Evolutionary conservation across 768 basidiomycete genomes (phyloP), one percentile per base, ranked within the genome.

Genomic region (Epithele typhae): DNA sequence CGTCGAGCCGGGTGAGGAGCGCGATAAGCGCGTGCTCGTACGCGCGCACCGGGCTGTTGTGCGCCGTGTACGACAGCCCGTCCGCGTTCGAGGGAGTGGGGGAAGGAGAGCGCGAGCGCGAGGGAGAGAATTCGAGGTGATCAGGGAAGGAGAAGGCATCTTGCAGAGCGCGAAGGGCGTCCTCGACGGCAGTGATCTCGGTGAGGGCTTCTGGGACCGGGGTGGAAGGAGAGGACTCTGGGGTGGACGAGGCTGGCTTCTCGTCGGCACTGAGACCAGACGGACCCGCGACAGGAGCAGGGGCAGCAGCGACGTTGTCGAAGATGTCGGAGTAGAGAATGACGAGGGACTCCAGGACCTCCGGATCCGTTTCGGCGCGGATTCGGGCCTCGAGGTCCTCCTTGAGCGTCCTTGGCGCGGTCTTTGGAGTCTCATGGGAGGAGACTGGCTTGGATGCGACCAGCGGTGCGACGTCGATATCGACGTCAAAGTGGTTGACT

Each of bases 21-120:
- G 70, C 64, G 41, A 71, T 71, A n/a, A 87, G 64, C 17, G 75
- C 72, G 53, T 85, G 74, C 53, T 82, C 77, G 63, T 84, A 81
- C 51, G 70, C 74, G 45, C 79, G 79, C 32, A 87, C 65, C 0
- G 79, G 74, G 22, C 77, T 74, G 60, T 87, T 88, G 38, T 60
- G 64, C 9, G 76, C 55, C 22, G 77, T 79, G 68, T 76, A 86
- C 4, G 77, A 69, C 9, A 89, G 74, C 30, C 65, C 65, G 21
- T 56, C 48, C 21, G 41, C 53, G 27, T 7, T 7, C 7, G 27
- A 30, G 27, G 27, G 27, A 14, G 8, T 30, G 19, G 49, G 25
- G 5, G 49, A 25, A 30, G 56, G 30, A 23, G 46, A 17, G 25
- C 18, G 33, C 21, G 11, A 59, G 46, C 27, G 48, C 35, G n/a